Evolutionary conservation across 1,139 yeast species (phyloP).

Genomic region (Lodderomyces parapsilosis): DNA sequence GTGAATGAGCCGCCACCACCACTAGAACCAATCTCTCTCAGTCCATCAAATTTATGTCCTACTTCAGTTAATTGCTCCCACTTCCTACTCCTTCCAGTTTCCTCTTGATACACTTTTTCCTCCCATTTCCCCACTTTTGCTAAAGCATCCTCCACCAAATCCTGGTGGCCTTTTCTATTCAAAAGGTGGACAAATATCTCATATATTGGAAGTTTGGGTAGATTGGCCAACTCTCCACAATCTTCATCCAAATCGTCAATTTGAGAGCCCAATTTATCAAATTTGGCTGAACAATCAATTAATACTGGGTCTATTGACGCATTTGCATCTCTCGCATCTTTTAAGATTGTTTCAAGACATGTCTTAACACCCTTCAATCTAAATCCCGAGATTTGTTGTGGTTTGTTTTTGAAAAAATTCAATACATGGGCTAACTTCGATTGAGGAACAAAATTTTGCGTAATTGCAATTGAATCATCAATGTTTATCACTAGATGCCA

Average conservation of each 20-base stretch:
- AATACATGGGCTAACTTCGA: constrained; percentile 59
- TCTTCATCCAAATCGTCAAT: constrained; percentile 34
- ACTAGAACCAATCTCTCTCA: not conserved
- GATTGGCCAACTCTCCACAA: constrained; percentile 38
- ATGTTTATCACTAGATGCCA: constrained; percentile 91
- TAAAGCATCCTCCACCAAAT: constrained; percentile 33
- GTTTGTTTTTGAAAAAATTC: constrained; percentile 64
- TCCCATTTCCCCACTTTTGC: constrained; percentile 23
- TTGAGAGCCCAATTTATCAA: constrained; percentile 17
- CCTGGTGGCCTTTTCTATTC: constrained; percentile 29
- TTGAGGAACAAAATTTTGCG: constrained; percentile 82
- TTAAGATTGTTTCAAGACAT: constrained; percentile 25
- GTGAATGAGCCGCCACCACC: constrained; percentile 24
- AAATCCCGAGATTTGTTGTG: constrained; percentile 78
- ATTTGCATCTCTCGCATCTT: constrained; percentile 8
- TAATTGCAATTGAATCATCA: constrained; percentile 75
- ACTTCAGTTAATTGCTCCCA: constrained; percentile 24
- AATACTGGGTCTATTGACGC: constrained; percentile 10
- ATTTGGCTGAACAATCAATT: constrained; percentile 19
- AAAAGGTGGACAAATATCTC: constrained; percentile 55
- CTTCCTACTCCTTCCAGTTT: constrained; percentile 22
- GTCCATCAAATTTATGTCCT: not conserved
- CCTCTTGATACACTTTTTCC: constrained; percentile 14
- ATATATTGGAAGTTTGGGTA: constrained; percentile 54
- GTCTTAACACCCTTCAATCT: constrained; percentile 50